Evolutionary conservation across 768 basidiomycete species (phyloP), one percentile per base, ranked within the genome.

Genomic region (Suillus subaureus): DNA sequence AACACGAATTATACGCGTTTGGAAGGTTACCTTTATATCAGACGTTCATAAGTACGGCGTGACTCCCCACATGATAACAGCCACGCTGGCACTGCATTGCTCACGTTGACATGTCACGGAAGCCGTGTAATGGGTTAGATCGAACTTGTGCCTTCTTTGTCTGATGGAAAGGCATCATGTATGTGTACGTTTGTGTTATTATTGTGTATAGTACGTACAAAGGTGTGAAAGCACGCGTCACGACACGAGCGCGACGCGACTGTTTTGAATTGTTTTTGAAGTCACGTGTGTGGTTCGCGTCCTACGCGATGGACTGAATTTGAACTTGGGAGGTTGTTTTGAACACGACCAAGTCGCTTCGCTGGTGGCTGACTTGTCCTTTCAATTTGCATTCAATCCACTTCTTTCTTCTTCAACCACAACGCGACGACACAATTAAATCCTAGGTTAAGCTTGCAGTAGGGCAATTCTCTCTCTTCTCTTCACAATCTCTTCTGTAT

Each of bases 221-320:
- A 58, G 57, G 23, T 35, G 63, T 64, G 28, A 62, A 47, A 45
- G 40, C 31, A 55, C 58, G 67, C 51, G 61, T 67, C 54, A 61
- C 57, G 52, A 49, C 15, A 37, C 64, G 68, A 61, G 72, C 75
- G 75, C 75, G 75, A 77, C 77, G 75, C 70, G 75, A 69, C 73
- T 77, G 77, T 77, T 77, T 66, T 78, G 72, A 63, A 37, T 43
- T 78, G 65, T 80, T 80, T 73, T 70, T 66, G 23, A 51, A 33
- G 70, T 77, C 80, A 81, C 80, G 80, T 81, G 80, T 11, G 62
- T 72, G 73, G 77, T 77, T 77, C 75, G 75, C 75, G 75, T 77
- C 72, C 6, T 74, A 70, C 79, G 77, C 76, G 78, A 77, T 33
- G 61, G 62, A 68, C 69, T 71, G 71, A 71, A 72, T 64, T 67